Evolutionary conservation across 257 asterid species (phyloP).

Genomic region (Solanum appendiculatum): DNA sequence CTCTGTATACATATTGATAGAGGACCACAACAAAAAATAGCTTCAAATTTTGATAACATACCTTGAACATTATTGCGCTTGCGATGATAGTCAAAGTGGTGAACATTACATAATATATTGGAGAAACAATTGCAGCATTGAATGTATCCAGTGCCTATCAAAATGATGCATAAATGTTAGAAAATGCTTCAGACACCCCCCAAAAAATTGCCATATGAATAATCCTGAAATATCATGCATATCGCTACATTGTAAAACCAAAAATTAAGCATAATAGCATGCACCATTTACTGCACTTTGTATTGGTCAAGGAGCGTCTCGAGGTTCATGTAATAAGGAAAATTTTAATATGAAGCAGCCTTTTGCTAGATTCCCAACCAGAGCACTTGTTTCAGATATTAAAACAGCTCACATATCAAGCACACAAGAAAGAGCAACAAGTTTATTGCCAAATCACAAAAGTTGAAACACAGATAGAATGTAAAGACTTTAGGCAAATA

Average conservation of each 20-base stretch:
- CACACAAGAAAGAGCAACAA: background rate
- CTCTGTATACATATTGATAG: background rate
- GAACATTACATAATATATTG: conserved; percentile 84
- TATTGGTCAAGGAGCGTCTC: background rate
- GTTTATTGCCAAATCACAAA: background rate
- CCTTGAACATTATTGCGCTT: conserved; percentile 90
- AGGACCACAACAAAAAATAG: background rate
- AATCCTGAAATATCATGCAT: background rate
- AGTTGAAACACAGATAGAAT: background rate
- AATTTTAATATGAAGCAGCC: background rate
- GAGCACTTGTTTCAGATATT: background rate
- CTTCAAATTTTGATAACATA: conserved; percentile 3
- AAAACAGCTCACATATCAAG: background rate
- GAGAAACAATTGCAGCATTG: conserved; percentile 80
- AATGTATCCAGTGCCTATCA: conserved; percentile 80
- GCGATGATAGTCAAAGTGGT: conserved; percentile 78
- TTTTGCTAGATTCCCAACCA: background rate
- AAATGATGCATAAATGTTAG: conserved; percentile 1
- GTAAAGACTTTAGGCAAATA: background rate
- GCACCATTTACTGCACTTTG: background rate
- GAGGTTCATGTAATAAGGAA: background rate
- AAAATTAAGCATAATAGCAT: background rate
- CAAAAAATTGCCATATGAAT: background rate
- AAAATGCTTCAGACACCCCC: background rate
- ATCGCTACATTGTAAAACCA: background rate